phyloP scores from a whole-genome alignment of 345 rosid species.

The Syzygium oleosum region DNA sequence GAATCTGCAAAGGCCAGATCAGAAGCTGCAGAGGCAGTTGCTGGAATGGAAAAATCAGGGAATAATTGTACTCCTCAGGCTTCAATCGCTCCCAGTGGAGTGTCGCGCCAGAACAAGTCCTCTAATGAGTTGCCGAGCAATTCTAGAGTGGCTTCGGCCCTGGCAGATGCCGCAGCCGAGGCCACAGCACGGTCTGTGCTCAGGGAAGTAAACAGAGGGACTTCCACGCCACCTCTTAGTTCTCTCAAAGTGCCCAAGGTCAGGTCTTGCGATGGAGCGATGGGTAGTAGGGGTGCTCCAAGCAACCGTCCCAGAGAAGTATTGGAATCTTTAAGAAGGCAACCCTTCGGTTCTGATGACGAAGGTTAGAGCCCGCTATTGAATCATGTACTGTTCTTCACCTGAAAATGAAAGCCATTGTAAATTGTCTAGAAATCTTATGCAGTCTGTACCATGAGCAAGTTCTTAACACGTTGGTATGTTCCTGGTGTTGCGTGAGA shows the following conservation, averaged over 20 bases:
- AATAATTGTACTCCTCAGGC: slow-evolving; percentile 5
- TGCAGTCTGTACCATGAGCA: neutral
- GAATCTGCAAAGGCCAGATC: slow-evolving; percentile 62
- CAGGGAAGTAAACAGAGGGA: slow-evolving; percentile 57
- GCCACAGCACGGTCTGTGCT: slow-evolving; percentile 63
- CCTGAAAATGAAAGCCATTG: too few species aligned
- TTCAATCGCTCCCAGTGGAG: slow-evolving; percentile 6
- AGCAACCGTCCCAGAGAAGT: slow-evolving; percentile 44
- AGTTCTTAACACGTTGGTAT: neutral
- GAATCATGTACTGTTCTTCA: neutral
- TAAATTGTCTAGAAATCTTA: neutral
- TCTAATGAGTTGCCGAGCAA: slow-evolving; percentile 11
- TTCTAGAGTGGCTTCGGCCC: slow-evolving; percentile 48
- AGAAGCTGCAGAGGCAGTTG: slow-evolving; percentile 36
- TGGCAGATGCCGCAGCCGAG: slow-evolving; percentile 58
- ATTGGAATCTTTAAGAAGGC: slow-evolving; percentile 11
- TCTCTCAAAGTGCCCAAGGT: slow-evolving; percentile 70
- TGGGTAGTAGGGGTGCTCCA: slow-evolving; percentile 4
- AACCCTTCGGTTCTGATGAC: neutral
- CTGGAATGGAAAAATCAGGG: slow-evolving; percentile 21
- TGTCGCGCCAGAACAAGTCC: slow-evolving; percentile 4
- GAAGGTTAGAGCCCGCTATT: neutral
- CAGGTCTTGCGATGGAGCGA: slow-evolving; percentile 30
- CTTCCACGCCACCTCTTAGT: slow-evolving; percentile 51
- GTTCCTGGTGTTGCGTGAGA: too few species aligned